These are phyloP conservation scores for Monilinia polystroma DNA, from an alignment of 2,329 filamentous ascomycete genomes.

Conservation along the genomic window DNA sequence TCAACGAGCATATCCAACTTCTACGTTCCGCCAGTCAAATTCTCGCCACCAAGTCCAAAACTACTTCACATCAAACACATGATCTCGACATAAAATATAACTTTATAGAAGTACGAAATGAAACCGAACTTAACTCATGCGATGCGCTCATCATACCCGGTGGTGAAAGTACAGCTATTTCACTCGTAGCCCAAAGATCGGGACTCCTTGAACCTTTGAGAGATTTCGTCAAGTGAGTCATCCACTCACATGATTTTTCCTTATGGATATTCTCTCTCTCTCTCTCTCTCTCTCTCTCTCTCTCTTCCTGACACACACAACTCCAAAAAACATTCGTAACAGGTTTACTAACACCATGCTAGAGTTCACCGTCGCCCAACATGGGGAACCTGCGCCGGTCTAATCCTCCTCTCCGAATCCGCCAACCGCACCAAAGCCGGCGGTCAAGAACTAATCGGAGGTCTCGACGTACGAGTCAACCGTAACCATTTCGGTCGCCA, in stretches of 20 bases:
- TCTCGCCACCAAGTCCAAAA: constrained; percentile 41
- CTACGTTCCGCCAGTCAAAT: constrained; percentile 65
- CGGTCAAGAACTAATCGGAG: constrained; percentile 90
- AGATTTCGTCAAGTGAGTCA: constrained; percentile 81
- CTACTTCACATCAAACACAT: not conserved
- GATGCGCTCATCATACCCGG: constrained; percentile 87
- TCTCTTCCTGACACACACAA: no score
- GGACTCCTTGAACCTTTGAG: constrained; percentile 79
- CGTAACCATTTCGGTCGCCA: constrained; percentile 95
- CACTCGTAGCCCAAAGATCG: constrained; percentile 78
- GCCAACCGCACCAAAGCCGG: constrained; percentile 87
- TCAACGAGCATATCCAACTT: constrained; percentile 81
- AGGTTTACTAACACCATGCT: not conserved
- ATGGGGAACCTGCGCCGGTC: constrained; percentile 94
- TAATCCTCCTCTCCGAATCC: constrained; percentile 85
- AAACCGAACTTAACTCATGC: constrained; percentile 67
- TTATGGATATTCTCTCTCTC: not conserved
- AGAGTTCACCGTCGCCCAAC: constrained; percentile 76
- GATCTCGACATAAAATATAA: constrained; percentile 29
- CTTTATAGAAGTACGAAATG: constrained; percentile 79
- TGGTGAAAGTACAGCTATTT: constrained; percentile 92
- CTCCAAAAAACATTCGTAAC: no score
- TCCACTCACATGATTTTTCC: not conserved
- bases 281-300: no score
- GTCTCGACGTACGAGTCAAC: constrained; percentile 85